A percentile compares a stretch with the other conserved stretches of the same genome.
phyloP scores from a whole-genome alignment of 495 filamentous ascomycete genomes.

The Neurospora sp. region DNA sequence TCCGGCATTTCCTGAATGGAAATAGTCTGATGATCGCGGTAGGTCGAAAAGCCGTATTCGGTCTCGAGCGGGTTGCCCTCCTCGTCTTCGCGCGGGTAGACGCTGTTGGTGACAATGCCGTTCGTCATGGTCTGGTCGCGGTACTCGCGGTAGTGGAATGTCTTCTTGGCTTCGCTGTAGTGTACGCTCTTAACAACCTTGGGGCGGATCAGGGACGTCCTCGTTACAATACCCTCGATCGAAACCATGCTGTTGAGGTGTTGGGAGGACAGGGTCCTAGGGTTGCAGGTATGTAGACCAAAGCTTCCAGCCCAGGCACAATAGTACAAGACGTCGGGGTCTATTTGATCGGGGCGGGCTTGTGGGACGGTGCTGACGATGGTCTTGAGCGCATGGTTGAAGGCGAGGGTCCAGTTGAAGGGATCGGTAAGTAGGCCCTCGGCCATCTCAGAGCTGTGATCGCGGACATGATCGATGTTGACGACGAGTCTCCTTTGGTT shows the following conservation, averaged over 20 bases:
- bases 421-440: slow-evolving; percentile 79
- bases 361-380: slow-evolving; percentile 69
- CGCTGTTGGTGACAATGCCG: slow-evolving; percentile 72
- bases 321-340: slow-evolving; percentile 62
- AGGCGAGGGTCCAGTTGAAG: slow-evolving; percentile 79
- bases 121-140: slow-evolving; percentile 93
- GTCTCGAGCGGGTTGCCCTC: slow-evolving; percentile 72
- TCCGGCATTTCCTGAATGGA: slow-evolving; percentile 99
- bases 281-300: slow-evolving; percentile 89
- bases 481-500: slow-evolving; percentile 68
- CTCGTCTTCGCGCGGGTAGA: slow-evolving; percentile 93
- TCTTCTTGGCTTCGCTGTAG: slow-evolving; percentile 74
- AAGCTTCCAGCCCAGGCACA: slow-evolving; percentile 93
- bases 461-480: slow-evolving; percentile 88
- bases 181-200: slow-evolving; percentile 98
- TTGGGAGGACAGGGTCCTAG: slow-evolving; percentile 75
- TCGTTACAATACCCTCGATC: slow-evolving; percentile 94
- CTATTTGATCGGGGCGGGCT: slow-evolving; percentile 39
- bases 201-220: slow-evolving; percentile 87
- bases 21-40: slow-evolving; percentile 94
- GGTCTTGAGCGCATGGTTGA: slow-evolving; percentile 81
- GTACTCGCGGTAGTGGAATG: slow-evolving; percentile 79
- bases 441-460: slow-evolving; percentile 80
- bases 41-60: slow-evolving; percentile 92
- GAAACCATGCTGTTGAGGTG: slow-evolving; percentile 95